Evolutionary conservation across 148 eudicot species (phyloP), one percentile per base, ranked within the genome.

Genomic region (Dysphania ambrosioides): DNA sequence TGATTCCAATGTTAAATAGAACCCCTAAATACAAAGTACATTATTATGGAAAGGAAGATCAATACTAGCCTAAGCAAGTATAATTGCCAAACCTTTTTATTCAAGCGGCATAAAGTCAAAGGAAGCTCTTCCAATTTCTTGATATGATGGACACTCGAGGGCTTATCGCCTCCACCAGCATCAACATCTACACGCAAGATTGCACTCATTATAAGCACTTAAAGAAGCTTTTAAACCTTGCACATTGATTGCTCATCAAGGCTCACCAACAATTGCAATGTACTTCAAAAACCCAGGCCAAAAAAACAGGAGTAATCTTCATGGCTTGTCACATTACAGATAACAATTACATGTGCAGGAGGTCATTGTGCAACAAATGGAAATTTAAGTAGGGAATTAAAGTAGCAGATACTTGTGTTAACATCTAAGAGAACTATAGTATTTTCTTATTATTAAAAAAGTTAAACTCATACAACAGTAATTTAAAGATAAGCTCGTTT

Each of bases 111-210:
- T 41, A 93, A 74, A 66, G 76, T 73, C 79, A 83, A 79, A 82
- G 91, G 98, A 77, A 93, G 64, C 84, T 91, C 92, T 80, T 93
- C 97, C 79, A 93, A 82, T 80, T 81, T 89, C 75, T 85, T 76
- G 77, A 93, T 72, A 68, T 78, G 75, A 73, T 68, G 66, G 31
- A 72, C 66, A 62, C 77, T 83, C 44, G 92, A 79, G 73, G 73
- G 72, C 77, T 80, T 81, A 56, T 34, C 70, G 75, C 71, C 77
- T 53, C 55, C 81, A 79, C 36, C 75, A 73, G 68, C 73, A 72
- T 80, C 86, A 75, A 44, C 74, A 85, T 79, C 92, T 91, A 86
- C 32, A 27, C 79, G 56, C 44, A 80, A 82, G 32, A 69, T 66
- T 27, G 18, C 69, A 82, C 68, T 60, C 34, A 76, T 16, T 55